Conservation (phyloP, 2,329 filamentous ascomycete species). For the Phialophora tarda region DNA sequence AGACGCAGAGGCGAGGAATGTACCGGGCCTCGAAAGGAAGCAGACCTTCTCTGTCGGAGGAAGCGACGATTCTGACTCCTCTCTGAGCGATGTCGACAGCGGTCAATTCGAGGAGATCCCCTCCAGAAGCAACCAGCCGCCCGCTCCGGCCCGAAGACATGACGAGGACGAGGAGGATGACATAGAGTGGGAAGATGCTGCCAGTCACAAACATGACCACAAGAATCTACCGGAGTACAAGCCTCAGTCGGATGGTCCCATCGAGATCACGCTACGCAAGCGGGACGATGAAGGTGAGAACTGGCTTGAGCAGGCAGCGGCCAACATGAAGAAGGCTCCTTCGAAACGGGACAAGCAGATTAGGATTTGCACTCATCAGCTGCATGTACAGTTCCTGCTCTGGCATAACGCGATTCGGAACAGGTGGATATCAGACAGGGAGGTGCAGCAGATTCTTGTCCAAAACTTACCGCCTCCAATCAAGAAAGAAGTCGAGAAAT, state of each 20-base stretch:
- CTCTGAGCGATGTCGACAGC: slow-evolving; percentile 52
- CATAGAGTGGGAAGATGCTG: slow-evolving; percentile 65
- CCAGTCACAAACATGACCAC: slow-evolving; percentile 38
- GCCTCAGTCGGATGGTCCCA: slow-evolving; percentile 63
- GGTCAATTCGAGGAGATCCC: slow-evolving; percentile 63
- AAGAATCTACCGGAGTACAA: slow-evolving; percentile 51
- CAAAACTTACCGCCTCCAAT: slow-evolving; percentile 72
- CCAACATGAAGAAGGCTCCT: slow-evolving; percentile 77
- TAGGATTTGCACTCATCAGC: slow-evolving; percentile 77
- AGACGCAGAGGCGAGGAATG: slow-evolving; percentile 32
- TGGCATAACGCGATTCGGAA: slow-evolving; percentile 91
- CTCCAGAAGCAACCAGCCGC: slow-evolving; percentile 29
- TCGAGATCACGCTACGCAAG: slow-evolving; percentile 73
- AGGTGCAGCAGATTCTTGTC: slow-evolving; percentile 76
- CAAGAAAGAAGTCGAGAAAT: slow-evolving; percentile 74
- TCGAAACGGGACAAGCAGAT: slow-evolving; percentile 83
- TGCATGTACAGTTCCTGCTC: slow-evolving; percentile 85
- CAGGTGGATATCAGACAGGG: slow-evolving; percentile 77
- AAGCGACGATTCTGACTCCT: slow-evolving; percentile 45
- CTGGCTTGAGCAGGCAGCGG: slow-evolving; percentile 63
- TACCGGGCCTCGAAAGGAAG: slow-evolving; percentile 21
- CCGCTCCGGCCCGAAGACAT: slow-evolving; percentile 60
- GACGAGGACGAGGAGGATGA: slow-evolving; percentile 68
- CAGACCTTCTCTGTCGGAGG: slow-evolving; percentile 32
- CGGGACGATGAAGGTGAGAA: slow-evolving; percentile 59